Conservation (phyloP, 169 alveolate genomes). For the Plasmodium cynomolgi region DNA sequence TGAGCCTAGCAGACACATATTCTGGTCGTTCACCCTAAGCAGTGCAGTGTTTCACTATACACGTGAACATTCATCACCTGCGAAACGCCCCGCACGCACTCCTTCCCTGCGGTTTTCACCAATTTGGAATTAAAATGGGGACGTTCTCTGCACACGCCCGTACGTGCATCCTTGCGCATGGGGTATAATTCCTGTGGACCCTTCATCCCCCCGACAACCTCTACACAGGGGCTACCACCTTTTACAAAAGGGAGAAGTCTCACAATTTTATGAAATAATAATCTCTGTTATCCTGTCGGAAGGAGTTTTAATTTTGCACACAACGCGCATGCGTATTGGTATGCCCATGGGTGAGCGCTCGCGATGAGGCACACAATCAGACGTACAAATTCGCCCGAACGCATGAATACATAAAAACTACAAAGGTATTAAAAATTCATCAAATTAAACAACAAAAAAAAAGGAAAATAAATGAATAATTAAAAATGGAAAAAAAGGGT, state of each 20-base stretch:
- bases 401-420: slow-evolving; percentile 19
- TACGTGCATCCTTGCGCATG: background rate
- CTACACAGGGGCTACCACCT: background rate
- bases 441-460: slow-evolving; percentile 29
- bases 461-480: background rate
- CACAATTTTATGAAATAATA: background rate
- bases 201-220: background rate
- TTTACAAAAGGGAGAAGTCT: background rate
- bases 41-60: background rate
- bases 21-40: background rate
- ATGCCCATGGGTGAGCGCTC: background rate
- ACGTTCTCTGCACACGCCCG: background rate
- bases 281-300: background rate
- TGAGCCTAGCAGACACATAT: background rate
- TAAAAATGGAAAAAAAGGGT: background rate
- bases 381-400: background rate
- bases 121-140: background rate
- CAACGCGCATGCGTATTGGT: background rate
- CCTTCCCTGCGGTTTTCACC: background rate
- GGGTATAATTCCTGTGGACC: background rate
- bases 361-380: background rate
- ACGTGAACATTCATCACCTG: background rate
- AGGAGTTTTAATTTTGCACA: background rate
- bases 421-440: slow-evolving; percentile 23
- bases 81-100: background rate